Evolutionary conservation across 2,329 filamentous ascomycete genomes (phyloP).

Genomic region (Fusarium sp.): DNA sequence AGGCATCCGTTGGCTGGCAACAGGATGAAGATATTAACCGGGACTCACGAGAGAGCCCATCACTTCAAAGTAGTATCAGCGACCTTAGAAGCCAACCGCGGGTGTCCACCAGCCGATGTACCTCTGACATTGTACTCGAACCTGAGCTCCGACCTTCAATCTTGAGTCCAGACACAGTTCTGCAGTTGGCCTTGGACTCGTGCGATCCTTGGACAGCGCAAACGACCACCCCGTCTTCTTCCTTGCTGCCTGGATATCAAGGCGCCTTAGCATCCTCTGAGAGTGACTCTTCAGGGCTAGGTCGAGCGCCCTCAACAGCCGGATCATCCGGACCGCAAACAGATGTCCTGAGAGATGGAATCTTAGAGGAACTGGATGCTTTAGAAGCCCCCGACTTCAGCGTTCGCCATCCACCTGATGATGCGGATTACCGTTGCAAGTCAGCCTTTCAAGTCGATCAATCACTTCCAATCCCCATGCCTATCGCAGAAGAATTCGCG

Average conservation of each 20-base stretch:
- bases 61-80: not conserved
- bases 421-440: not conserved
- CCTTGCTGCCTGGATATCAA: not conserved
- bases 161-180: not conserved
- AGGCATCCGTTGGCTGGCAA: not conserved
- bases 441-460: not conserved
- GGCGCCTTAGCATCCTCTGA: not conserved
- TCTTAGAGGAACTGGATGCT: not conserved
- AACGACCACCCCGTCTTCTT: not conserved
- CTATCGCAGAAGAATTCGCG: not conserved
- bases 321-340: not conserved
- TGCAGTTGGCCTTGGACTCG: not conserved
- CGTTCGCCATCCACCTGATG: not conserved
- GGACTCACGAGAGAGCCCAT: not conserved
- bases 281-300: not conserved
- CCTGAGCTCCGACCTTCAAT: not conserved
- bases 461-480: not conserved
- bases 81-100: not conserved
- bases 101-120: not conserved
- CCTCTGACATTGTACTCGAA: not conserved
- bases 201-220: not conserved
- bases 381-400: not conserved
- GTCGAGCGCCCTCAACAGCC: not conserved
- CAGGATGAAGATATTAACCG: not conserved
- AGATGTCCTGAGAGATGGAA: not conserved